These are phyloP conservation scores for Mortierella sp. DNA, from an alignment of 371 early-diverging fungal genomes.

Conservation along the genomic window DNA sequence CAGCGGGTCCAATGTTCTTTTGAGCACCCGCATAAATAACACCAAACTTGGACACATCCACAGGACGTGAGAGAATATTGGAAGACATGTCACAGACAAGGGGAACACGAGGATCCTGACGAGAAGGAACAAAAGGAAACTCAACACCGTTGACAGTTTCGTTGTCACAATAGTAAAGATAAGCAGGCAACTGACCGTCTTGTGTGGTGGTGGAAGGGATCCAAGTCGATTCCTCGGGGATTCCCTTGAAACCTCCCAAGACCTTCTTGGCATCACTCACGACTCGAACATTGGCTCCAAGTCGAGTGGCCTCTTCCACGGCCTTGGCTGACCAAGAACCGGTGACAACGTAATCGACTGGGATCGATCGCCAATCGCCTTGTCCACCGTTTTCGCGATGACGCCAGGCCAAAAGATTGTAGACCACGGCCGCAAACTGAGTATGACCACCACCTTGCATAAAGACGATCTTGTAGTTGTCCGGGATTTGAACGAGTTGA, in stretches of 20 bases:
- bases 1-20: conserved; percentile 97
- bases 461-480: conserved; percentile 88
- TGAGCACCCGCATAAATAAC: conserved; percentile 96
- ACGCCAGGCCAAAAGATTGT: conserved; percentile 86
- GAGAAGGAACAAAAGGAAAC: conserved; percentile 67
- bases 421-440: conserved; percentile 90
- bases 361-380: conserved; percentile 51
- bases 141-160: conserved; percentile 98
- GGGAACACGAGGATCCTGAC: conserved; percentile 75
- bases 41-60: conserved; percentile 87
- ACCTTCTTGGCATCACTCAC: conserved; percentile 67
- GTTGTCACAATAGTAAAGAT: conserved; percentile 96
- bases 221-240: conserved; percentile 76
- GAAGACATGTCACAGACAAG: conserved; percentile 96
- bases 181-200: conserved; percentile 66
- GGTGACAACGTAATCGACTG: conserved; percentile 90
- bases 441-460: conserved; percentile 97
- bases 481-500: conserved; percentile 81
- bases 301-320: conserved; percentile 83
- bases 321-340: conserved; percentile 95
- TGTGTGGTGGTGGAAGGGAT: conserved; percentile 70
- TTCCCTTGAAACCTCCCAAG: conserved; percentile 60
- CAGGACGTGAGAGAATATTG: conserved; percentile 87
- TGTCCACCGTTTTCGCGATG: conserved; percentile 55
- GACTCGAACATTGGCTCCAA: conserved; percentile 76